Evolutionary conservation across 2,329 filamentous ascomycete species (phyloP), one percentile per base, ranked within the genome.

Genomic region (Fusarium pininemorale): DNA sequence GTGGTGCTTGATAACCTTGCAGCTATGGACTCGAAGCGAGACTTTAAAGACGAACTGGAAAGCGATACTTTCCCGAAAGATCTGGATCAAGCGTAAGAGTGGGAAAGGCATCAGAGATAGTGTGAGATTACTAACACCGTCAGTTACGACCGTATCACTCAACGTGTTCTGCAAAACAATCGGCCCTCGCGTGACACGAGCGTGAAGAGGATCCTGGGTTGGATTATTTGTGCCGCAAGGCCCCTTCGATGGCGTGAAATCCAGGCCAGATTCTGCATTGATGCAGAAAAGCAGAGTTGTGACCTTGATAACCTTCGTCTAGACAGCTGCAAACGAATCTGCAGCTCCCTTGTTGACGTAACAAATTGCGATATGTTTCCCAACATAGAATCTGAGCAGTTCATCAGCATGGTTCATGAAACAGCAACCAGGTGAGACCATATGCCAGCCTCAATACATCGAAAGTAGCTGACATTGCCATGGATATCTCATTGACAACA

Each of bases 381-480:
- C 0, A 20, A 0, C 3, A 1, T 3, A 0, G 14, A 44, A 4
- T 57, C 64, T 0, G 64, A 66, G 0, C 38, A 58, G 6, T 0
- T 11, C 0, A 0, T 67, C 0, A 35, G 1, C 0, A 64, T 66
- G 9, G 35, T 66, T 0, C 63, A 66, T 1, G 22, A 65, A 16
- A 65, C 59, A 1, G 59, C 63, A 24, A 32, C 20, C 10, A 18
- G 32, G 63, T 66, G 7, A 1, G 24, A 24, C 24, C n/a, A n/a
- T n/a, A n/a, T n/a, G n/a, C n/a, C n/a, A n/a, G n/a, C n/a, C n/a
- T n/a, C n/a, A n/a, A n/a, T n/a, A n/a, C n/a, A n/a, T n/a, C n/a
- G n/a, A n/a, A n/a, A n/a, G n/a, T n/a, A n/a, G 28, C 28, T 28
- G 8, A 28, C 1, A 5, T 8, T 0, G 0, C 0, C 3, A 5